Evolutionary conservation across 2,329 filamentous ascomycete species (phyloP).

Genomic region (Fusarium sp.): DNA sequence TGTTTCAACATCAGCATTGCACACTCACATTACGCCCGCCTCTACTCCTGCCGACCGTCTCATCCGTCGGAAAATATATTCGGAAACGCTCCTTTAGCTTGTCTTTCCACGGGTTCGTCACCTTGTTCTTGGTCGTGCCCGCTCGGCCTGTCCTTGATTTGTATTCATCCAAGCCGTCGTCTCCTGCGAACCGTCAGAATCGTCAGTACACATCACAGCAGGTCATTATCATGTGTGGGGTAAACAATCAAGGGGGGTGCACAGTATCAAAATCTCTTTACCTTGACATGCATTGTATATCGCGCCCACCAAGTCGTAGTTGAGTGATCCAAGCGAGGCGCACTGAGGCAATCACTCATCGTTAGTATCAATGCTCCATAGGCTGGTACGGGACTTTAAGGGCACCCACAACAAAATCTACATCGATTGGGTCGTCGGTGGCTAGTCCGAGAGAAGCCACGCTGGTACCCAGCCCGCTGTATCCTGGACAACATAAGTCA

Average conservation of each 20-base stretch:
- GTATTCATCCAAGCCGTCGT: constrained; percentile 61
- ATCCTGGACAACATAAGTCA: constrained; percentile 64
- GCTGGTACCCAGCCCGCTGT: constrained; percentile 78
- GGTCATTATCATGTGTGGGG: constrained; percentile 29
- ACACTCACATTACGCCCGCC: constrained; percentile 68
- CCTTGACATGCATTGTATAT: constrained; percentile 69
- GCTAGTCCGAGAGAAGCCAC: constrained; percentile 73
- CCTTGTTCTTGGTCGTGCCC: constrained; percentile 41
- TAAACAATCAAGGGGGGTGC: constrained; percentile 21
- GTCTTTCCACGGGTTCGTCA: constrained; percentile 37
- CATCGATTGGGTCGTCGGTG: constrained; percentile 67
- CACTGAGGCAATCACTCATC: constrained; percentile 61
- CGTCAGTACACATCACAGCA: constrained; percentile 34
- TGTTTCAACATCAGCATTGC: constrained; percentile 30
- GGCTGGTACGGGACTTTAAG: constrained; percentile 30
- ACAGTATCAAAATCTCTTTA: constrained; percentile 48
- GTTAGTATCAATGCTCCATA: constrained; percentile 37
- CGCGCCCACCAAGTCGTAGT: constrained; percentile 71
- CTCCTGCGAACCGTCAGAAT: constrained; percentile 44
- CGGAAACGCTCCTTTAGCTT: constrained; percentile 67
- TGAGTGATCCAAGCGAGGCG: constrained; percentile 85
- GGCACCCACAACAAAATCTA: constrained; percentile 78
- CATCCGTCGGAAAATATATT: constrained; percentile 83
- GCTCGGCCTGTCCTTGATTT: constrained; percentile 54
- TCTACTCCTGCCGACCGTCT: constrained; percentile 75